Evolutionary conservation across 805 yeast species (phyloP), one percentile per base, ranked within the genome.

Genomic region (Cyberlindnera mycetangii): DNA sequence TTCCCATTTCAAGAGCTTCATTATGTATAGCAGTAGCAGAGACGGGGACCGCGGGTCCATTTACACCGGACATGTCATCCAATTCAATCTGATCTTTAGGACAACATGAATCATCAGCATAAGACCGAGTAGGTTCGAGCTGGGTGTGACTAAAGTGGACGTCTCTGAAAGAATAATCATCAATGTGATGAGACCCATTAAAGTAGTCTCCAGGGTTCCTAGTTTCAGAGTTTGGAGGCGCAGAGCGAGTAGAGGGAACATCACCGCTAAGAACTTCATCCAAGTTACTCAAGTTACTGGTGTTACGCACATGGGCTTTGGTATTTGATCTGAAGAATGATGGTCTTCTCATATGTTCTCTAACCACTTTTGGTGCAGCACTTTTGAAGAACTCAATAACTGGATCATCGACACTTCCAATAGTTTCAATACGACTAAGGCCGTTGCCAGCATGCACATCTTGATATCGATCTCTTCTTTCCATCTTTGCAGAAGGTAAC

Each of bases 401-500:
- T 10, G 64, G 64, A 41, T 57, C 64, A 19, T 47, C 40, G 9
- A 33, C 28, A 18, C 55, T 50, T 5, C 52, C 60, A 19, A 53
- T 34, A 4, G 62, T 60, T 27, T 57, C 61, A n/a, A 47, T 50
- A 5, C 41, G 25, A 14, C 53, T 14, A 11, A 38, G 38, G 17
- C 45, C 27, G 15, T 34, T 43, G 7, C 53, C 58, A 5, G 54
- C 59, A 41, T 57, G 61, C 8, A 54, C 2, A 22, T 51, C 57
- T 35, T 60, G 64, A 18, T 76, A 66, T 47, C 67, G 70, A 64
- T 85, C 93, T 54, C 85, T 69, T 54, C 71, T 66, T 21, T 75
- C 74, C 75, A 84, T 72, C 49, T 78, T 75, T 14, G 81, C 83
- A 42, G 84, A 78, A 7, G 95, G 92, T 40, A 92, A 64, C 74